Conservation (phyloP, 352 stramenopile genomes). For the Blastocystis sp. region DNA sequence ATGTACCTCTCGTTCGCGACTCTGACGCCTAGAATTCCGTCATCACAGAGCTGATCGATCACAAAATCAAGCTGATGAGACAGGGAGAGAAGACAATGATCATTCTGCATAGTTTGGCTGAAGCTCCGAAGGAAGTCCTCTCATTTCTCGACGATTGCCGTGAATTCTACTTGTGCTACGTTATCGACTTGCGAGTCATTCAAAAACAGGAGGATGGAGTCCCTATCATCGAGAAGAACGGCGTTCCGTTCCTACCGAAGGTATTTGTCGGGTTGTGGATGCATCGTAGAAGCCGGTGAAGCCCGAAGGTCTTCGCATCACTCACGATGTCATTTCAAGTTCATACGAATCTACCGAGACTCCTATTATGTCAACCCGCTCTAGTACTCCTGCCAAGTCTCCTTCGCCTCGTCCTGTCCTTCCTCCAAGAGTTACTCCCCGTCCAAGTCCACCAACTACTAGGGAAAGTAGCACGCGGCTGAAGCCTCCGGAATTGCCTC, state of each 20-base stretch:
- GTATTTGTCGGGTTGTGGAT: not conserved
- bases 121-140: not conserved
- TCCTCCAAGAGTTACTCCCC: not conserved
- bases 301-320: not conserved
- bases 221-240: not conserved
- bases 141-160: constrained; percentile 4
- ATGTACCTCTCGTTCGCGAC: not conserved
- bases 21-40: constrained; percentile 1
- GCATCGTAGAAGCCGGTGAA: not conserved
- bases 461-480: not conserved
- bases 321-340: not conserved
- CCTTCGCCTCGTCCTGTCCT: not conserved
- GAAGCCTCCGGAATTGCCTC: not conserved
- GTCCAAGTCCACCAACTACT: not conserved
- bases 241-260: not conserved
- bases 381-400: not conserved
- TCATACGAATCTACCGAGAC: not conserved
- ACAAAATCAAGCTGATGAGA: constrained; percentile 33
- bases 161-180: constrained; percentile 45
- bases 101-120: constrained; percentile 11
- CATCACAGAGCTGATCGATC: constrained; percentile 50
- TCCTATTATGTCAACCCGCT: not conserved
- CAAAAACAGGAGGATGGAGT: not conserved
- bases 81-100: constrained; percentile 58
- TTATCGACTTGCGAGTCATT: constrained; percentile 24